phyloP scores from a whole-genome alignment of 352 stramenopile species.

The Pythium aristosporum region DNA sequence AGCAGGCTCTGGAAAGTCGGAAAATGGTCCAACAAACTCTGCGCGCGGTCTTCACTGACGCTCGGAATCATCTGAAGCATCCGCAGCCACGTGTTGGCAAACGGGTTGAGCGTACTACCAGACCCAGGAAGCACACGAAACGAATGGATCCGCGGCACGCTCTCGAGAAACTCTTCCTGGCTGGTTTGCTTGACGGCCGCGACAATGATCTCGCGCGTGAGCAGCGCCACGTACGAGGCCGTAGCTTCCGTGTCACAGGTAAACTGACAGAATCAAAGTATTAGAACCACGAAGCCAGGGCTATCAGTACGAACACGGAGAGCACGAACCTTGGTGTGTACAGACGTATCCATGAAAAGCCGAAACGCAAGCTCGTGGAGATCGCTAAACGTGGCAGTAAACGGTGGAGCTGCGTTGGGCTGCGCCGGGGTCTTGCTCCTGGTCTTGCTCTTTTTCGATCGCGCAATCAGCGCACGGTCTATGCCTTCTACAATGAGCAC shows the following conservation, averaged over 20 bases:
- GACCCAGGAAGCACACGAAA: slow-evolving; percentile 44
- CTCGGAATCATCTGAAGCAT: slow-evolving; percentile 79
- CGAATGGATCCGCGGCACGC: slow-evolving; percentile 51
- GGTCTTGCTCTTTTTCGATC: slow-evolving; percentile 40
- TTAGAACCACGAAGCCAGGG: neutral
- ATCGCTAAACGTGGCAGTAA: slow-evolving; percentile 45
- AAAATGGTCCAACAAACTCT: slow-evolving; percentile 61
- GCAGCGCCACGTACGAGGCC: slow-evolving; percentile 48
- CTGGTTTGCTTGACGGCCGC: slow-evolving; percentile 36
- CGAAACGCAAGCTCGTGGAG: slow-evolving; percentile 64
- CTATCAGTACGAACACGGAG: neutral
- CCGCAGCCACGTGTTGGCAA: slow-evolving; percentile 67
- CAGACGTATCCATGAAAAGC: slow-evolving; percentile 58
- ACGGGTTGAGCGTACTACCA: slow-evolving; percentile 44
- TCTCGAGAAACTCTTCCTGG: slow-evolving; percentile 59
- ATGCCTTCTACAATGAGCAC: slow-evolving; percentile 65
- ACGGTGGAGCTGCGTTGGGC: neutral
- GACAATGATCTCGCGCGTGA: slow-evolving; percentile 58
- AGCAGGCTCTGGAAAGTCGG: slow-evolving; percentile 58
- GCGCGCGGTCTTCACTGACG: slow-evolving; percentile 69
- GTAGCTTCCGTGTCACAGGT: slow-evolving; percentile 55
- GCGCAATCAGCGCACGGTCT: slow-evolving; percentile 47
- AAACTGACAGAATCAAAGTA: slow-evolving; percentile 29
- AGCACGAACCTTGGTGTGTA: slow-evolving; percentile 47
- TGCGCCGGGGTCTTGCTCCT: neutral